Base-by-base conservation (phyloP, 2,329 filamentous ascomycete species). In the Fusarium sp. region DNA sequence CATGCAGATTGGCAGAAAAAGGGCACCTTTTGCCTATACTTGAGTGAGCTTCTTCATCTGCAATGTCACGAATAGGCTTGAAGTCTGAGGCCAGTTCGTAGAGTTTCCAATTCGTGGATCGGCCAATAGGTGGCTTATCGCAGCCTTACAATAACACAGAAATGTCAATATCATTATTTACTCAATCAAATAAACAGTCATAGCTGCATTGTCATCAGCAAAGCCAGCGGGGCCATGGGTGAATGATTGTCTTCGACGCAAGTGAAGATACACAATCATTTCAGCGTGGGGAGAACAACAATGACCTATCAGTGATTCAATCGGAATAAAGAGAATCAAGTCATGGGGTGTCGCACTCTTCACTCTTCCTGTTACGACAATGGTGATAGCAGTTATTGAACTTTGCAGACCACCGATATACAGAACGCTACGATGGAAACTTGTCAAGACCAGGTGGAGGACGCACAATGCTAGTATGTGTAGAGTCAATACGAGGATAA, bases 261-360 rank as follows among this genome's bases (percentile, higher is more conserved):
- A 36, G 61, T 28, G 28, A 50, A 74, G 48, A 58, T 42, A 63
- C 45, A 59, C 53, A 66, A 26, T 60, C 67, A 73, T 48, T 50
- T 67, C 50, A 50, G 17, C 26, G 32, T 66, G 44, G 54, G 42
- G 57, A 63, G 36, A 70, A 30, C 22, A 41, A 20, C 54, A 59
- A 20, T 50, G 53, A 28, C 35, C 32, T 14, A 18, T 48, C 32
- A n/a, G 24, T 48, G 44, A 32, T 20, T 70, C 70, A 67, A 71
- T 57, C 66, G 57, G 66, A 60, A 54, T 41, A 30, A n/a, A 10
- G 20, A 17, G 26, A 57, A 51, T 17, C 10, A n/a, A 12, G 41
- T 9, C 26, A 55, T 30, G 28, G 59, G 47, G 32, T 53, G 53
- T 42, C 26, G 24, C 53, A 59, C 63, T 42, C 24, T 38, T 14